Evolutionary conservation across 2,329 filamentous ascomycete genomes (phyloP), one percentile per base, ranked within the genome.

Genomic region (Sodiomyces alkalinus): DNA sequence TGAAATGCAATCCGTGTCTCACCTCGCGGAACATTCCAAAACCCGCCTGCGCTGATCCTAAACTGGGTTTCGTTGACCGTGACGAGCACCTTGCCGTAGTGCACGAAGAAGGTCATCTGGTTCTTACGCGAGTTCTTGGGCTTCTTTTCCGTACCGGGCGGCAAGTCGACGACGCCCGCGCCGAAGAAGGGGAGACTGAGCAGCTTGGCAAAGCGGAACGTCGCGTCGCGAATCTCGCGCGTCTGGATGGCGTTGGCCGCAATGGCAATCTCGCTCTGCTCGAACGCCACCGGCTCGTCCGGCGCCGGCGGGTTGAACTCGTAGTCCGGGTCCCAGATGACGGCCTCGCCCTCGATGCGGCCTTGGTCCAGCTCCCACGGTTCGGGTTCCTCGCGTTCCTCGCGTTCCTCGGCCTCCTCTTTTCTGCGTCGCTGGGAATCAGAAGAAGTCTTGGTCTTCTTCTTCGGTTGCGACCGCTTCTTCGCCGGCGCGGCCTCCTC

Each of bases 1-100:
- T n/a, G n/a, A n/a, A n/a, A n/a, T n/a, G n/a, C n/a, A n/a, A n/a
- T n/a, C n/a, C n/a, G 23, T 16, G 28, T 58, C 78, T 63, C 55
- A 94, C 87, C 87, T 72, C 87, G 72, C 15, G 90, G 90, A 36
- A 98, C 86, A 51, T 93, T 86, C 68, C 82, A 96, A 51, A 86
- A 79, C 29, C 87, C 87, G 22, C 87, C 86, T 41, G 80, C 83
- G 20, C 76, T 74, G 38, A 93, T 85, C 32, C 78, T 74, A 48
- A 98, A 96, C 36, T 65, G 60, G 15, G 68, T 78, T 38, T 80
- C 70, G 39, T 79, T 73, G 26, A 92, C 69, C 17, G 73, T 79
- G 13, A 93, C 86, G 39, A 74, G 63, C 13, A 94, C 83, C 38
- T 79, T 74, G 14, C 90, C 90, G 24, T 70, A 68, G 41, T 83